phyloP scores from a whole-genome alignment of 768 basidiomycete species.

The Mycena leptocephala region DNA sequence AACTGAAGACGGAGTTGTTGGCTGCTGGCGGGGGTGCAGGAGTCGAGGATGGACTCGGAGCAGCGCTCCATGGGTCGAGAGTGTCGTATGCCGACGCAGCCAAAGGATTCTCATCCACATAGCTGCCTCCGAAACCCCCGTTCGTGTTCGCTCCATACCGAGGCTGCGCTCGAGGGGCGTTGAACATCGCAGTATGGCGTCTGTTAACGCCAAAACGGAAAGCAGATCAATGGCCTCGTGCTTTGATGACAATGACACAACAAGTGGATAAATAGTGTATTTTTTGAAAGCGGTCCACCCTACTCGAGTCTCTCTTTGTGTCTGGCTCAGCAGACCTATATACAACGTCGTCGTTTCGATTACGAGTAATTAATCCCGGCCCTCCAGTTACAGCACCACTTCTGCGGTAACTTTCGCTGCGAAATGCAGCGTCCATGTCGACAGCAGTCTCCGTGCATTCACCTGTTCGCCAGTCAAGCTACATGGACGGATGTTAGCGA shows the following conservation, averaged over 20 bases:
- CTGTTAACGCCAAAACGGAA: neutral
- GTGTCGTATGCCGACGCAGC: constrained; percentile 84
- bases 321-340: constrained; percentile 22
- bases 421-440: constrained; percentile 96
- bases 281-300: constrained; percentile 31
- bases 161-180: constrained; percentile 84
- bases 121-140: constrained; percentile 78
- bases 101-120: constrained; percentile 85
- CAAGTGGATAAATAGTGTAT: constrained; percentile 22
- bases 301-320: constrained; percentile 1
- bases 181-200: constrained; percentile 75
- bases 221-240: constrained; percentile 27
- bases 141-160: constrained; percentile 73
- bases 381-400: constrained; percentile 22
- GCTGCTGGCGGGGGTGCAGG: constrained; percentile 60
- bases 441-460: constrained; percentile 86
- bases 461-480: constrained; percentile 92
- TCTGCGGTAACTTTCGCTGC: constrained; percentile 69
- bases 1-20: constrained; percentile 68
- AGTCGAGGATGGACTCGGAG: constrained; percentile 81
- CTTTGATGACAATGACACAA: constrained; percentile 7
- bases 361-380: neutral
- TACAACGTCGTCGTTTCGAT: constrained; percentile 32
- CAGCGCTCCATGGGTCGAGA: constrained; percentile 85
- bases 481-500: constrained; percentile 33